These are phyloP conservation scores for Debaryomycetaceae sp. DNA, from an alignment of 1,139 yeast species.

Conservation along the genomic window DNA sequence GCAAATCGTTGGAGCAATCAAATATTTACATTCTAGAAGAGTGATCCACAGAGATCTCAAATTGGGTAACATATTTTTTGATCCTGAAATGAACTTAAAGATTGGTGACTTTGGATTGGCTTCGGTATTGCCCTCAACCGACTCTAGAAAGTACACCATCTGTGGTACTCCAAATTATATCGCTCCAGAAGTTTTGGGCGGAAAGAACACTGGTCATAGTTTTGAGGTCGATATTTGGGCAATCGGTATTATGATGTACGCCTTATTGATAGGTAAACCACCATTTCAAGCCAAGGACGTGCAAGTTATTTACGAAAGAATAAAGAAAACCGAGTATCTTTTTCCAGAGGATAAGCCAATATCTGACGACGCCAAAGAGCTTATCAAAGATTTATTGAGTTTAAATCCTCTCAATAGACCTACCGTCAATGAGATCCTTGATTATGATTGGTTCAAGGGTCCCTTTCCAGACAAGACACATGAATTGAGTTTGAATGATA, in stretches of 20 bases:
- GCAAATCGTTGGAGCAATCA: constrained; percentile 91
- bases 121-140: constrained; percentile 65
- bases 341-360: constrained; percentile 76
- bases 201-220: constrained; percentile 84
- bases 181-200: constrained; percentile 94
- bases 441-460: constrained; percentile 82
- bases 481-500: constrained; percentile 53
- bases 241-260: constrained; percentile 91
- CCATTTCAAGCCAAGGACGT: constrained; percentile 98
- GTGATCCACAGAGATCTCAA: constrained; percentile 96
- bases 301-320: constrained; percentile 87
- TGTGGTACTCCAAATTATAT: constrained; percentile 98
- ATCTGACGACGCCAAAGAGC: constrained; percentile 65
- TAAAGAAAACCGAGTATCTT: constrained; percentile 73
- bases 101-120: constrained; percentile 98
- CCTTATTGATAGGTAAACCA: constrained; percentile 87
- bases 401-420: constrained; percentile 84
- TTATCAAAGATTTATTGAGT: constrained; percentile 70
- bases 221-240: constrained; percentile 98
- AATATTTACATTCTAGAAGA: constrained; percentile 84
- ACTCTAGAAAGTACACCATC: constrained; percentile 82
- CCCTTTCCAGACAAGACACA: constrained; percentile 76
- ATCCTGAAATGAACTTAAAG: constrained; percentile 86
- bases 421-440: constrained; percentile 69
- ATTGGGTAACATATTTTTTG: constrained; percentile 91